Base-by-base conservation (phyloP, 1,284 basidiomycete genomes). In the Hypsizygus ulmarius region DNA sequence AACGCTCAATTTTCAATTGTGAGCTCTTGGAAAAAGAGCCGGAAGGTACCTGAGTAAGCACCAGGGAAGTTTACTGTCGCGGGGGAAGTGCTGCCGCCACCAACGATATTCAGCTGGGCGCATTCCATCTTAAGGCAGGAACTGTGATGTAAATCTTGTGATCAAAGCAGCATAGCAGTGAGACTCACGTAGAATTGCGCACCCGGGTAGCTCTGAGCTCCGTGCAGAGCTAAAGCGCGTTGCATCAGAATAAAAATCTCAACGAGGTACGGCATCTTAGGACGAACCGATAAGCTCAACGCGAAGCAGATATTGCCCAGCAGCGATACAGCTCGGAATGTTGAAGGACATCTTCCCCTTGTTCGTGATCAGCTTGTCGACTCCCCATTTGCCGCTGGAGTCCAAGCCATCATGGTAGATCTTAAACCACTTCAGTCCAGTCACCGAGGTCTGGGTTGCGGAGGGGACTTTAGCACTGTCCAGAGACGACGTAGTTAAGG, bases 351-450 rank as follows among this genome's bases (percentile, higher is more conserved):
- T 71, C 52, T 78, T 75, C 43, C 78, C 77, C 53, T 79, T 74
- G 64, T 76, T 77, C 8, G 69, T 59, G 51, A 75, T 70, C 53
- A 79, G 59, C 12, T 64, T 65, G 59, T 79, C 76, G 10, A 74
- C 72, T 32, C 64, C 75, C 75, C 75, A 77, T 45, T 54, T 60
- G 34, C 65, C 59, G 46, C 58, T 66, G 38, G 62, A 54, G 15
- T 63, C 59, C 39, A 70, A 58, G 5, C 73, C 75, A 45, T 76
- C 75, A 47, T 77, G 59, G 44, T 65, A 65, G 19, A 75, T 74
- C 65, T 78, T 79, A 67, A 78, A 78, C 75, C 75, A 77, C 35
- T 75, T 62, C 14, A 80, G 60, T 16, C 76, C 77, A 3, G 77
- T 77, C 3, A 78, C 75, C 16, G 49, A 56, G 33, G 65, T 60